Evolutionary conservation across 108 stramenopile genomes (phyloP), one percentile per base, ranked within the genome.

Genomic region (Pseudonitzschia pungens): DNA sequence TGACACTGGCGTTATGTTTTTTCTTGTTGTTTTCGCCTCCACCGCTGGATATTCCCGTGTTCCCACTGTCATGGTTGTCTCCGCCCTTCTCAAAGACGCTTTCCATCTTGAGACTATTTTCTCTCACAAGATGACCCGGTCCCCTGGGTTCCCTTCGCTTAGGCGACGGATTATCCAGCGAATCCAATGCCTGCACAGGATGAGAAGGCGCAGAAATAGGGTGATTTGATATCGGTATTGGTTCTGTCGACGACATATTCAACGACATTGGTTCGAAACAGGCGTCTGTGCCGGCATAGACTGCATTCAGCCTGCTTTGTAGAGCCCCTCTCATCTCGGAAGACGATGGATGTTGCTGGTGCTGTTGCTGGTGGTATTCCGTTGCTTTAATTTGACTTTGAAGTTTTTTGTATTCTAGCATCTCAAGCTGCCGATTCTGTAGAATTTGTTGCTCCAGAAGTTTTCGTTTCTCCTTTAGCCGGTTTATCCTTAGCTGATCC

Each of bases 81-180:
- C 52, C 64, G 14, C 40, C 43, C n/a, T 26, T 52, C 9, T 31
- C 55, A 33, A 79, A 79, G 15, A 79, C 21, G 24, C 67, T 79
- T n/a, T 79, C 78, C 68, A 79, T 73, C 54, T 79, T 79, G 16
- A 79, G 57, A 69, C 78, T 79, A 41, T 73, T 55, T 52, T 79
- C 78, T 36, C 72, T 55, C 26, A 51, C 50, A n/a, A 51, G 50
- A 6, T 69, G 42, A 40, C 56, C 58, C 21, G 55, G 26, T 31
- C 50, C n/a, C 50, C 50, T 51, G 3, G n/a, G 20, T 8, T 16
- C n/a, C 10, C 50, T 51, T 4, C 50, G 16, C 36, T 36, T 36
- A 36, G 36, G 6, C 36, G 36, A 36, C 36, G 9, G 2, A 51
- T 3, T n/a, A 51, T 51, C 50, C 50, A 7, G n/a, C 9, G 9